Evolutionary conservation across 2,329 filamentous ascomycete genomes (phyloP).

Genomic region (Xylaria hypoxylon): DNA sequence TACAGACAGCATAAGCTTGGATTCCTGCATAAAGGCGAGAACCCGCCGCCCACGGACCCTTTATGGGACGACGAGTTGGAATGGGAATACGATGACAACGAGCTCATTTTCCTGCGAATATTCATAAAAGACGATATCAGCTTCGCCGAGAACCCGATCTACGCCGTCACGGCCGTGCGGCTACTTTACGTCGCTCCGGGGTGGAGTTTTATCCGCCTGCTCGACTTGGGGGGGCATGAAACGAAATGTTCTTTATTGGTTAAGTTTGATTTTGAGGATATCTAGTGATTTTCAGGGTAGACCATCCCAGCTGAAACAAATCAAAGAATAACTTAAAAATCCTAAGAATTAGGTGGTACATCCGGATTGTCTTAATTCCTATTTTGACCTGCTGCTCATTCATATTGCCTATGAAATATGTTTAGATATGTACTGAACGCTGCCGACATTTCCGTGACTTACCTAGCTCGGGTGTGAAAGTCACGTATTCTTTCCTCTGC

Average conservation of each 20-base stretch:
- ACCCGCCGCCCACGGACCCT: slow-evolving; percentile 69
- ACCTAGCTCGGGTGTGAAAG: background rate
- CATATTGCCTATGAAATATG: too few species aligned
- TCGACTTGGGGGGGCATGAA: slow-evolving; percentile 73
- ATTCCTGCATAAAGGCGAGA: slow-evolving; percentile 68
- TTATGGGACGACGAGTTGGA: slow-evolving; percentile 74
- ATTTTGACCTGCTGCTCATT: too few species aligned
- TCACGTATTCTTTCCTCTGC: too few species aligned
- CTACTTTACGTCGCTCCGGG: slow-evolving; percentile 57
- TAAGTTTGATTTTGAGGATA: slow-evolving; percentile 67
- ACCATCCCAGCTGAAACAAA: background rate
- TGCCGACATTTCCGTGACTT: background rate
- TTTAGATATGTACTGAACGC: background rate
- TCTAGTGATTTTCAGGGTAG: slow-evolving; percentile 23
- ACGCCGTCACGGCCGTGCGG: slow-evolving; percentile 70
- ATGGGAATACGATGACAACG: slow-evolving; percentile 76
- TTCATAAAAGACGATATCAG: slow-evolving; percentile 75
- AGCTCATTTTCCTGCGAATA: slow-evolving; percentile 72
- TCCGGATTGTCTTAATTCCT: too few species aligned
- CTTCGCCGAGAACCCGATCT: slow-evolving; percentile 71
- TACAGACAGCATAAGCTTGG: slow-evolving; percentile 71
- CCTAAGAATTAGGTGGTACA: too few species aligned
- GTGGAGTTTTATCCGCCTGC: slow-evolving; percentile 73
- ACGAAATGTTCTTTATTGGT: slow-evolving; percentile 72
- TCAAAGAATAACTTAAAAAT: too few species aligned